A percentile compares a stretch with the other conserved stretches of the same genome.
Evolutionary conservation across 2,329 filamentous ascomycete genomes (phyloP).

Genomic region (Pseudofabraea citricarpa): DNA sequence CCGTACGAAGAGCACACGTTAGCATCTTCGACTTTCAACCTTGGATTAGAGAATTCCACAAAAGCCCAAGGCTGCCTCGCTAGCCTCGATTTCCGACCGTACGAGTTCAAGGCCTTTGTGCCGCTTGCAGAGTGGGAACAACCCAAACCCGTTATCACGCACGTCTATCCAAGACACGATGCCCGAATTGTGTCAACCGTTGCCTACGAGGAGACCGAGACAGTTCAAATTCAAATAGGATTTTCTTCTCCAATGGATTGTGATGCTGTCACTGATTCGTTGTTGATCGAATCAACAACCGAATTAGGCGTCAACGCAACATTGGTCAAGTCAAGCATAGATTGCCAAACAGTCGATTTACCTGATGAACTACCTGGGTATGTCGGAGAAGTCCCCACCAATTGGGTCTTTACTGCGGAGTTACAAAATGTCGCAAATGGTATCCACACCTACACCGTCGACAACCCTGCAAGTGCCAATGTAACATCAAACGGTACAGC

Average conservation of each 20-base stretch:
- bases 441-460: slow-evolving; percentile 53
- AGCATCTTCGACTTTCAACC: slow-evolving; percentile 36
- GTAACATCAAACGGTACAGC: slow-evolving; percentile 27
- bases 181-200: slow-evolving; percentile 44
- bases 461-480: slow-evolving; percentile 40
- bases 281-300: slow-evolving; percentile 50
- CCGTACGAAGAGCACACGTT: slow-evolving; percentile 53
- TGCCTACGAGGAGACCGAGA: slow-evolving; percentile 44
- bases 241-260: slow-evolving; percentile 60
- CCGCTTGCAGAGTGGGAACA: slow-evolving; percentile 43
- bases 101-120: slow-evolving; percentile 54
- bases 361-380: slow-evolving; percentile 31
- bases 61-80: slow-evolving; percentile 45
- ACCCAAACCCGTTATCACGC: slow-evolving; percentile 51
- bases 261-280: slow-evolving; percentile 40
- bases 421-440: slow-evolving; percentile 54
- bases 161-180: slow-evolving; percentile 52
- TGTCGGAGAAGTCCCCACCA: slow-evolving; percentile 46
- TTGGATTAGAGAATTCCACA: slow-evolving; percentile 24
- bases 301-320: slow-evolving; percentile 36
- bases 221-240: slow-evolving; percentile 45
- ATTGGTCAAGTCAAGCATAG: slow-evolving; percentile 33
- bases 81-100: slow-evolving; percentile 45
- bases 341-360: slow-evolving; percentile 31
- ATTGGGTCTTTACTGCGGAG: slow-evolving; percentile 48